A percentile compares a stretch with the other conserved stretches of the same genome.
phyloP scores from a whole-genome alignment of 2,329 filamentous ascomycete genomes.

The Colletotrichum brevisporum region DNA sequence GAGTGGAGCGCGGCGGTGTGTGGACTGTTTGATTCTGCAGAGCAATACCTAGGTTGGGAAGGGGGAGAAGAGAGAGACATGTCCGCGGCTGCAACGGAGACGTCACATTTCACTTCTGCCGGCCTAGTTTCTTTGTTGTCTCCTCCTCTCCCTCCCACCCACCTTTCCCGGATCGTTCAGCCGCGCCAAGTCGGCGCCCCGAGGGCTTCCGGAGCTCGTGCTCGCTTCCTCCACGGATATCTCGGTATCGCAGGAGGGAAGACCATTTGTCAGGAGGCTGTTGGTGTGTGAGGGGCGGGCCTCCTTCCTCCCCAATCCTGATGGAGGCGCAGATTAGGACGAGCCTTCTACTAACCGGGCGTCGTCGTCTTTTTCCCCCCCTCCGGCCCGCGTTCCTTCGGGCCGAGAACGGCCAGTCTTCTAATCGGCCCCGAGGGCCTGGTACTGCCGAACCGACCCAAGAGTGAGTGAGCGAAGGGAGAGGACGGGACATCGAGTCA shows the following conservation, averaged over 20 bases:
- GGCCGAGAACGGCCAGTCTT: conserved; percentile 25
- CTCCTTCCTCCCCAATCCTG: not conserved
- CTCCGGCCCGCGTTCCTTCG: not conserved
- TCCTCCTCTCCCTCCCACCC: too few species aligned
- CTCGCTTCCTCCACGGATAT: conserved; percentile 4
- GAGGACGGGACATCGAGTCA: conserved; percentile 30
- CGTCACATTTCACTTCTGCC: too few species aligned
- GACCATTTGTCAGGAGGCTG: not conserved
- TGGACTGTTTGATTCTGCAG: not conserved
- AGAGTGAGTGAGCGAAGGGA: not conserved
- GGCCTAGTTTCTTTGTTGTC: too few species aligned
- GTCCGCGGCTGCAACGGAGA: conserved; percentile 13
- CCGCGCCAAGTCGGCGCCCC: conserved; percentile 14
- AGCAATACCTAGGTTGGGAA: not conserved
- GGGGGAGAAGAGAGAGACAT: conserved; percentile 1
- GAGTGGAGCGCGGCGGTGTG: conserved; percentile 21
- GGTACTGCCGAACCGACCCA: not conserved
- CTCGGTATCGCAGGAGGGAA: not conserved
- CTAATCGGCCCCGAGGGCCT: conserved; percentile 12
- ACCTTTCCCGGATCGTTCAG: not conserved
- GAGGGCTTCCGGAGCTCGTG: not conserved
- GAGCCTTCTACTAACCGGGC: too few species aligned
- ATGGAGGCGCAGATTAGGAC: not conserved
- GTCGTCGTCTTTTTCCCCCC: too few species aligned
- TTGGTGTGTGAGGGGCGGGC: too few species aligned